A percentile compares a stretch with the other conserved stretches of the same genome.
Conservation (phyloP, 495 filamentous ascomycete genomes). For the Acidomyces sp. region DNA sequence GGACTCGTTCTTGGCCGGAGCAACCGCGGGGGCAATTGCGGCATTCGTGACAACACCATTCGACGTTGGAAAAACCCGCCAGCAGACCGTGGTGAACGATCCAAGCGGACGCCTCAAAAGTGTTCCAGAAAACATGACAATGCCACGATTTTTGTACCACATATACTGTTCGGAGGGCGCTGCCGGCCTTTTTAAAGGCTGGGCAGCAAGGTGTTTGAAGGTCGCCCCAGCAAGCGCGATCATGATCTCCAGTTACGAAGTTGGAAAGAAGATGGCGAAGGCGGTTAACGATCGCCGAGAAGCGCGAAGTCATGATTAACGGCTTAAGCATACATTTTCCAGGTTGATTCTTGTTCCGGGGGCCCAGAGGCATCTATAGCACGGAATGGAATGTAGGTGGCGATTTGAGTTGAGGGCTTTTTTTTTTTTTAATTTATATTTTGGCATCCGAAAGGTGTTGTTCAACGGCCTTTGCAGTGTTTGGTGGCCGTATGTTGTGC, state of each 20-base stretch:
- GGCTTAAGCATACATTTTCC: too few species aligned
- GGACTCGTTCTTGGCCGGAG: constrained; percentile 81
- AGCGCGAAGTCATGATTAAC: too few species aligned
- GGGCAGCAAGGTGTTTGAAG: constrained; percentile 81
- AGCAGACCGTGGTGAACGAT: constrained; percentile 62
- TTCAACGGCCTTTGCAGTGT: too few species aligned
- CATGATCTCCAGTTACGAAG: constrained; percentile 96
- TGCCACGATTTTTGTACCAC: constrained; percentile 69
- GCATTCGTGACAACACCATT: constrained; percentile 90
- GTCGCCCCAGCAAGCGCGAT: constrained; percentile 97
- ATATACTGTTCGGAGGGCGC: constrained; percentile 78
- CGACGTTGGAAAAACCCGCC: constrained; percentile 91
- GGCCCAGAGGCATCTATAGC: too few species aligned
- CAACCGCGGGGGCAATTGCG: constrained; percentile 66
- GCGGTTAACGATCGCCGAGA: constrained; percentile 55
- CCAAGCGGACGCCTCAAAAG: constrained; percentile 23
- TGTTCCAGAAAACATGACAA: constrained; percentile 56
- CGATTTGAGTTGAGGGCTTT: too few species aligned
- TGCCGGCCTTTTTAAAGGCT: constrained; percentile 73
- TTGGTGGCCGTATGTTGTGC: too few species aligned
- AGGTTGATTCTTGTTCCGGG: too few species aligned
- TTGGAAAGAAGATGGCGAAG: constrained; percentile 79
- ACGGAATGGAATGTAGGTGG: too few species aligned
- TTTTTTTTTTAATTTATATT: too few species aligned
- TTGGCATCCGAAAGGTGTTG: too few species aligned